phyloP scores from a whole-genome alignment of 2,329 filamentous ascomycete genomes.

The Penicillium polonicum region DNA sequence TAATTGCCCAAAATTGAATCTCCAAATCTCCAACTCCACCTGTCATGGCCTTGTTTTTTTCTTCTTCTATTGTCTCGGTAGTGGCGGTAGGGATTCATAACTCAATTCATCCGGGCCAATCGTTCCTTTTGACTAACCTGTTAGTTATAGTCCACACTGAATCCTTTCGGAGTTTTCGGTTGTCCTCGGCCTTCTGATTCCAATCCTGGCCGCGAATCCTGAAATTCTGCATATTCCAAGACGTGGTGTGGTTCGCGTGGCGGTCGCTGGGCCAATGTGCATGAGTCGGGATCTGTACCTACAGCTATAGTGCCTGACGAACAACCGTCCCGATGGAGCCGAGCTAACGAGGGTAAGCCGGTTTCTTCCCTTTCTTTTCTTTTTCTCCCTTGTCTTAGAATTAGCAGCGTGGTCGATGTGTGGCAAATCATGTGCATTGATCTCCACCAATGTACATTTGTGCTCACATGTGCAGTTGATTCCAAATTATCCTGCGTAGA shows the following conservation, averaged over 20 bases:
- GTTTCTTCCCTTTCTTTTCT: constrained; percentile 1
- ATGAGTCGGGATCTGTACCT: constrained; percentile 17
- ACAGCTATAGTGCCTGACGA: constrained; percentile 3
- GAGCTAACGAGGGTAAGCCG: constrained; percentile 11
- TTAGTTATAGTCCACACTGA: not conserved
- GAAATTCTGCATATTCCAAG: constrained; percentile 9
- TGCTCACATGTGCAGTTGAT: constrained; percentile 5
- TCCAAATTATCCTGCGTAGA: constrained; percentile 5
- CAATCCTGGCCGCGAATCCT: constrained; percentile 11
- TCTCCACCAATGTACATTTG: not conserved
- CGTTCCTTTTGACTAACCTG: not conserved
- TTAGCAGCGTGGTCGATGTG: constrained; percentile 17
- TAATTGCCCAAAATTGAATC: not conserved
- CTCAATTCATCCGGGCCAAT: constrained; percentile 2
- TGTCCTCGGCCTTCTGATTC: constrained; percentile 10
- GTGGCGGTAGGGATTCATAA: not conserved
- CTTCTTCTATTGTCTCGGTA: constrained; percentile 11
- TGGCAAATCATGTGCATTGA: constrained; percentile 13
- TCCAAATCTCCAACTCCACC: constrained; percentile 1
- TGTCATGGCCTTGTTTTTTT: constrained; percentile 15
- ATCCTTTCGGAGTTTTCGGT: constrained; percentile 1
- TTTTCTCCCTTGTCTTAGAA: not conserved
- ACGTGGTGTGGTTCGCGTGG: constrained; percentile 10
- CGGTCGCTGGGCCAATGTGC: not conserved
- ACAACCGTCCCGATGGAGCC: not conserved